Evolutionary conservation across 306 rosid genomes (phyloP).

Genomic region (Benincasa hispida): DNA sequence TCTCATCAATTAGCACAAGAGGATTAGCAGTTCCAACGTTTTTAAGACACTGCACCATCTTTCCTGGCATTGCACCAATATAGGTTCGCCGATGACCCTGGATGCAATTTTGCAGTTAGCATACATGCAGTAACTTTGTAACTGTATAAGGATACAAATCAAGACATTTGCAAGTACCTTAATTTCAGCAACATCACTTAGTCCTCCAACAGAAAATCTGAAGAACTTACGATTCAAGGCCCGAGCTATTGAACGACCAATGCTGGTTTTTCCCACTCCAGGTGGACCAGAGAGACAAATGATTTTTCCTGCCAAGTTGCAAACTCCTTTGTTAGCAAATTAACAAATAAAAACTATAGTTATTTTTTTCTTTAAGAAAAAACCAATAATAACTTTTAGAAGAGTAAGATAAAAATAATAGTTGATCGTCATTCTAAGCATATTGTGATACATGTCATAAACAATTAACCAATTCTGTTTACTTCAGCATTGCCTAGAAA

Average conservation of each 20-base stretch:
- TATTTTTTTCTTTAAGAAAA: not conserved
- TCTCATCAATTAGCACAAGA: constrained; percentile 91
- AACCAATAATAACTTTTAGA: not conserved
- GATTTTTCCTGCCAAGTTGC: constrained; percentile 55
- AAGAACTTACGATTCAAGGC: constrained; percentile 93
- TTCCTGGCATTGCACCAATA: constrained; percentile 99
- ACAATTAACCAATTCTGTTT: not conserved
- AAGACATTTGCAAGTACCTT: constrained; percentile 43
- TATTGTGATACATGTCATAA: not conserved
- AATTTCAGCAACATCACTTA: constrained; percentile 96
- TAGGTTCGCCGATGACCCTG: constrained; percentile 99
- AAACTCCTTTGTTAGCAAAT: not conserved
- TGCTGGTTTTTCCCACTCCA: constrained; percentile 99
- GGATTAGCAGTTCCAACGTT: constrained; percentile 96
- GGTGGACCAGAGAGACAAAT: constrained; percentile 99
- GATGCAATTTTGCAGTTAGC: constrained; percentile 14
- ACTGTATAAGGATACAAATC: not conserved
- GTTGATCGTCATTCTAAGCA: not conserved
- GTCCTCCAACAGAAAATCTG: constrained; percentile 96
- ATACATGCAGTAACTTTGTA: not conserved
- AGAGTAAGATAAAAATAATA: not conserved
- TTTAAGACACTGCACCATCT: constrained; percentile 99
- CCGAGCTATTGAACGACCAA: constrained; percentile 98
- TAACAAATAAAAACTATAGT: not conserved
- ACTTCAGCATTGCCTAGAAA: not conserved